Evolutionary conservation across 805 yeast genomes (phyloP), one percentile per base, ranked within the genome.

Genomic region (Wickerhamomyces silvicola): DNA sequence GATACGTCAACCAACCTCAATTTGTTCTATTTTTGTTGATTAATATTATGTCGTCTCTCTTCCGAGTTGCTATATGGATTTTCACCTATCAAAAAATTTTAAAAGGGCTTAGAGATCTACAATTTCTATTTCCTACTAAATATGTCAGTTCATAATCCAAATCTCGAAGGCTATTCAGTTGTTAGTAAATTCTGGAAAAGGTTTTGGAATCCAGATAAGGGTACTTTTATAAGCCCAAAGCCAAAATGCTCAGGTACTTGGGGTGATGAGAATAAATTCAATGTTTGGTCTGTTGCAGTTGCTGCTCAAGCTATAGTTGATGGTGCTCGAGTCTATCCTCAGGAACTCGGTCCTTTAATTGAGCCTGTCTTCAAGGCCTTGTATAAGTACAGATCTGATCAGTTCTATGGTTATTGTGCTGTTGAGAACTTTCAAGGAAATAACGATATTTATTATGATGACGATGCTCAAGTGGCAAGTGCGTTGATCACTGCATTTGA

Each of bases 391-490:
- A 69, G 70, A 54, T 70, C 72, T 42, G 59, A 62, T 6, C 56
- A 64, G 37, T 47, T 59, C 26, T 69, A 69, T 35, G 85, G 80
- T 5, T 81, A 68, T 55, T 72, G 81, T 25, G 86, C 85, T 1
- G 77, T 79, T 5, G 77, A 72, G 47, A 70, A 76, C 46, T 62
- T 62, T 32, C 68, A 70, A 15, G 77, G 70, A 28, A 79, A 78
- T 52, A 59, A 59, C 31, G 86, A 80, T 50, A 73, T 80, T 24
- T 78, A 79, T 52, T 75, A 75, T 40, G 86, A 80, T 47, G 88
- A 80, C 47, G 81, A 79, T 49, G 88, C 87, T 3, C 88, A 80
- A 50, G 74, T 79, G 10, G 79, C 81, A 11, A 64, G 76, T 44
- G 80, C 78, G 4, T 61, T 77, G 43, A 58, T 81, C 36, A 68